A percentile compares a stretch with the other conserved stretches of the same genome.
These are phyloP conservation scores for Aspergillus pseudonomiae DNA, from an alignment of 2,329 filamentous ascomycete genomes.

Conservation along the genomic window DNA sequence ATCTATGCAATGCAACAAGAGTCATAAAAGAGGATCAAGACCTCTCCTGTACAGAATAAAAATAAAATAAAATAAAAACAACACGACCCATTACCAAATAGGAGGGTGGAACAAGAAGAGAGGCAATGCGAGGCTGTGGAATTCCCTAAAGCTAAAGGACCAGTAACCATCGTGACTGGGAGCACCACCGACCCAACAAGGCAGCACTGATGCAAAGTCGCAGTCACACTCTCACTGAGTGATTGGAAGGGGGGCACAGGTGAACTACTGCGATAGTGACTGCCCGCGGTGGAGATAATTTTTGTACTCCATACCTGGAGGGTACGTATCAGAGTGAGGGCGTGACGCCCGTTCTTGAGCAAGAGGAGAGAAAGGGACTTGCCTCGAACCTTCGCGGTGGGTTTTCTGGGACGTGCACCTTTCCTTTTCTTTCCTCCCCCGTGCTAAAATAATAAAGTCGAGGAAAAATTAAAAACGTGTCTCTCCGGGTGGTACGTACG, in stretches of 20 bases:
- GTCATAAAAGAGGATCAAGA: neutral
- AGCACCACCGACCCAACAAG: constrained; percentile 2
- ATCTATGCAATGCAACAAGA: neutral
- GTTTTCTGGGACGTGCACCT: constrained; percentile 2
- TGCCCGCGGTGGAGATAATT: neutral
- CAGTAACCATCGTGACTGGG: constrained; percentile 5
- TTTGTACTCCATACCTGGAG: neutral
- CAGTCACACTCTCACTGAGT: constrained; percentile 13
- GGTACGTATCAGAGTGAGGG: neutral
- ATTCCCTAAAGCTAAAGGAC: constrained; percentile 1
- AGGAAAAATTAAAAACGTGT: constrained; percentile 7
- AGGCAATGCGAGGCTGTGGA: constrained; percentile 5
- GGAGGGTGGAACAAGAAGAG: constrained; percentile 1
- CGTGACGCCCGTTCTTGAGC: neutral
- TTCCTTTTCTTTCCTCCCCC: neutral
- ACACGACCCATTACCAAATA: constrained; percentile 3
- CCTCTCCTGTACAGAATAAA: neutral
- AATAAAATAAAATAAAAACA: neutral
- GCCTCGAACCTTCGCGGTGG: neutral
- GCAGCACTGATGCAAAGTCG: constrained; percentile 16
- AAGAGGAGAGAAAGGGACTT: neutral
- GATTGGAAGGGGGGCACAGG: neutral
- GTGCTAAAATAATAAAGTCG: constrained; percentile 4
- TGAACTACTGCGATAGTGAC: neutral
- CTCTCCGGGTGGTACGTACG: constrained; percentile 5